Percentiles rank a stretch among this genome's conserved stretches.
These are phyloP conservation scores for Lecanicillium sp. DNA, from an alignment of 2,329 filamentous ascomycete species.

Conservation along the genomic window DNA sequence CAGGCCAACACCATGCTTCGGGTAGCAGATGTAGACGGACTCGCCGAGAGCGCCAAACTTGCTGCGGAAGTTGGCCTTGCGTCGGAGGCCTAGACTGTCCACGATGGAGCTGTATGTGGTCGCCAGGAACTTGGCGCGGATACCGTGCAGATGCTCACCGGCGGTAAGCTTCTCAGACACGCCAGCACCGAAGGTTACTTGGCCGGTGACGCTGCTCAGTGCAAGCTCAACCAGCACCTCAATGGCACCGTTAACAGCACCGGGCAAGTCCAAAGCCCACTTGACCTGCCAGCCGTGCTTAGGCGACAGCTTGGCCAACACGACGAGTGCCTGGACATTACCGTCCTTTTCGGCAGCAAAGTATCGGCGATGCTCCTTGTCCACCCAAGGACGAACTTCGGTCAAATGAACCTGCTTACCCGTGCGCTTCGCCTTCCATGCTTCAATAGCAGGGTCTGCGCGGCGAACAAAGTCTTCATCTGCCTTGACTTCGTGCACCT, in stretches of 20 bases:
- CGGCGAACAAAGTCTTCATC: constrained; percentile 63
- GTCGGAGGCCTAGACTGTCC: constrained; percentile 71
- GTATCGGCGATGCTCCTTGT: constrained; percentile 76
- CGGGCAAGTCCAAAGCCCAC: constrained; percentile 90
- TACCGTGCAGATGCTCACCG: constrained; percentile 73
- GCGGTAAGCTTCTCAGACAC: constrained; percentile 67
- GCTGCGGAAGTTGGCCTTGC: constrained; percentile 83
- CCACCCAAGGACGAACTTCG: constrained; percentile 82
- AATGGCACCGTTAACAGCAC: constrained; percentile 77
- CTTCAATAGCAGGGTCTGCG: constrained; percentile 64
- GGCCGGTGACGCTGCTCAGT: constrained; percentile 41
- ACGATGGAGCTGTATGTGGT: constrained; percentile 78
- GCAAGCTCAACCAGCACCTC: constrained; percentile 73
- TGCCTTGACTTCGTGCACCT: constrained; percentile 64
- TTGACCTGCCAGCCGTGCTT: constrained; percentile 89
- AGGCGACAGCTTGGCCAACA: constrained; percentile 73
- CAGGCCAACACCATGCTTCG: constrained; percentile 74
- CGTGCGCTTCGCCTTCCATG: constrained; percentile 75
- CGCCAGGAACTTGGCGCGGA: constrained; percentile 72
- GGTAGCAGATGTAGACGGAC: constrained; percentile 84
- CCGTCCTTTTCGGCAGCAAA: constrained; percentile 73
- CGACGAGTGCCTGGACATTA: constrained; percentile 68
- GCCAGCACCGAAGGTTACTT: constrained; percentile 81
- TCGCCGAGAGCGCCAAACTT: constrained; percentile 85
- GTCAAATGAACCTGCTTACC: constrained; percentile 84